Base-by-base conservation (phyloP, 129 eudicot species). In the Dittrichia graveolens region DNA sequence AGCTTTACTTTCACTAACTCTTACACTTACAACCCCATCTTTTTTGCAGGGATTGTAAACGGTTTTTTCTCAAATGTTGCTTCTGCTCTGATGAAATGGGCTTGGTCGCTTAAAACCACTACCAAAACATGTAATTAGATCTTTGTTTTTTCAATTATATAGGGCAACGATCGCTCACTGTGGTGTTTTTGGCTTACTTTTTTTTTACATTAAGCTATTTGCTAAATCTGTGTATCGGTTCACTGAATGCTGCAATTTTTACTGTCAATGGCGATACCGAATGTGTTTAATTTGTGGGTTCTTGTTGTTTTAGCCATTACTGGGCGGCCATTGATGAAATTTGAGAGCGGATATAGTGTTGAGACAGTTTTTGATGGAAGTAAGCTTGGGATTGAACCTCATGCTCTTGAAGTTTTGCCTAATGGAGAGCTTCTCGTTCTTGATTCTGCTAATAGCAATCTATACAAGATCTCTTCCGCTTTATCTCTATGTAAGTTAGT, bases 321-420 rank as follows among this genome's bases (percentile, higher is more conserved):
- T 75, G 92, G 93, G 64, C 84, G 95, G 74, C 96, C 97, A 40
- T 44, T 94, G 99, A 90, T 94, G 97, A 90, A 88, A 53, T 94
- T 90, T 71, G 99, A 94, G 84, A 84, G 97, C 61, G 99, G 97
- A 11, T 94, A 94, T 54, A 78, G 55, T 49, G 99, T 94, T 46
- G 99, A 94, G 83, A 94, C 99, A 5, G 99, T 94, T 67, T 94
- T 94, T 67, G 99, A 94, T 81, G 99, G 99, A 18, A 94, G 99
- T 80, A 94, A 94, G 79, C 99, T 94, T 75, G 99, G 99, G n/a
- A 88, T 94, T 75, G 99, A 94, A 63, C 99, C 99, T 72, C 81
- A 84, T 48, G 75, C 91, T 66, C 89, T 94, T 10, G 96, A 88
- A 62, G 74, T 94, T 56, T 77, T 90, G 80, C 82, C 97, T 39